Base-by-base conservation (phyloP, 1,284 basidiomycete genomes). In the Apiotrichum montevideense region DNA sequence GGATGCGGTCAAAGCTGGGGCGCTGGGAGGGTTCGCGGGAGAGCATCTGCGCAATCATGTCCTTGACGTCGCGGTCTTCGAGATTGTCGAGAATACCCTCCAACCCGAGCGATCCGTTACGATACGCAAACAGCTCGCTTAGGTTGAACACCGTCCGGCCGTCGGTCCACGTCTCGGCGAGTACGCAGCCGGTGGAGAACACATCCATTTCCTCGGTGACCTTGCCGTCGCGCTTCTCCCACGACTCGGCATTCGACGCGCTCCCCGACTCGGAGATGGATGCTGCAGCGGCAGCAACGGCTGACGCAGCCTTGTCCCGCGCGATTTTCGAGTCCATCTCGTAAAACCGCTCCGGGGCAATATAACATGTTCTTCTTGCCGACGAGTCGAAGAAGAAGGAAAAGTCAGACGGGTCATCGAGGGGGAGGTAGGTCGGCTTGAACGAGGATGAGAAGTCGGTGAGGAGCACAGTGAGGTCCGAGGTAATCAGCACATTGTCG, bases 381-480 rank as follows among this genome's bases (percentile, higher is more conserved):
- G 90, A 93, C 2, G 92, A 95, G 74, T 98, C 96, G 74, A 95
- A 98, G 82, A 88, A 98, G 80, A 94, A 96, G 4, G 92, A 93
- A 75, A 98, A 99, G 77, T 97, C 94, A 4, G 93, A 86, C 0
- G 96, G 96, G 70, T 98, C 95, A 70, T 99, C 92, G 42, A 98
- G 83, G 0, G 96, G 96, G 6, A 99, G 84, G 70, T 85, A 92
- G 0, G 92, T 93, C 0, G 94, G 96, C 74, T 99, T 99, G 83
- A 92, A 95, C 29, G 79, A 71, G 0, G 92, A 88, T 0, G 95
- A 90, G 73, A 98, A 98, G 78, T 98, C 96, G 49, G 94, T 92
- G 45, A 99, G 81, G 70, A 93, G 94, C 15, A 97, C 83, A 83
- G 90, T 92, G 65, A 98, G 92, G 81, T 92, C 96, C 0, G 94